These are phyloP conservation scores for Xerocomus amazonicus DNA, from an alignment of 1,284 basidiomycete genomes.

Conservation along the genomic window DNA sequence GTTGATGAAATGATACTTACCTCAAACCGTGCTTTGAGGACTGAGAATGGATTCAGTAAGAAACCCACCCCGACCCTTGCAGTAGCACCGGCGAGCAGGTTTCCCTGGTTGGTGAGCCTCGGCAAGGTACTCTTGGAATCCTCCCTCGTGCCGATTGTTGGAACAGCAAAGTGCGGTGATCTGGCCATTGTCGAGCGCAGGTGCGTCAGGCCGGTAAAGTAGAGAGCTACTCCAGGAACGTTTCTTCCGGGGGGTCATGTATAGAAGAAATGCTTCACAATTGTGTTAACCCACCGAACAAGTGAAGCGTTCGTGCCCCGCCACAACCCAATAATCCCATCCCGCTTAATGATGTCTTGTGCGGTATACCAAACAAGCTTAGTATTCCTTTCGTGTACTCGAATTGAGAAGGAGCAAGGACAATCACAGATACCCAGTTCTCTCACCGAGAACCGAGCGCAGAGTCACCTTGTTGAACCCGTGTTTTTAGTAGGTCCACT, in stretches of 20 bases:
- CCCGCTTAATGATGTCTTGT: slow-evolving; percentile 54
- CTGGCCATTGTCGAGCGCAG: slow-evolving; percentile 68
- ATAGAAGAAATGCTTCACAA: background rate
- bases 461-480: slow-evolving; percentile 75
- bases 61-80: slow-evolving; percentile 86
- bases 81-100: slow-evolving; percentile 86
- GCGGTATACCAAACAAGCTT: slow-evolving; percentile 47
- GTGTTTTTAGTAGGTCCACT: slow-evolving; percentile 89
- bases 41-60: slow-evolving; percentile 88
- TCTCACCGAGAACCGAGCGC: slow-evolving; percentile 36
- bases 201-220: slow-evolving; percentile 84
- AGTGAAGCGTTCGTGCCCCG: slow-evolving; percentile 83
- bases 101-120: slow-evolving; percentile 76
- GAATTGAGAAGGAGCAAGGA: background rate
- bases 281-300: slow-evolving; percentile 48
- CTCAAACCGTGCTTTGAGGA: slow-evolving; percentile 95
- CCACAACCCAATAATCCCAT: slow-evolving; percentile 77
- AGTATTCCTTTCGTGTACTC: slow-evolving; percentile 32
- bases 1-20: slow-evolving; percentile 39
- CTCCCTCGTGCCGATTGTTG: slow-evolving; percentile 24
- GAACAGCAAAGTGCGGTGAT: slow-evolving; percentile 58
- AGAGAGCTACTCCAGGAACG: slow-evolving; percentile 89
- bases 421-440: background rate
- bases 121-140: slow-evolving; percentile 61
- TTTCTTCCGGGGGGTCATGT: slow-evolving; percentile 51